A percentile compares a stretch with the other conserved stretches of the same genome.
Conservation (phyloP, 2,329 filamentous ascomycete genomes). For the Trichoderma sp. region DNA sequence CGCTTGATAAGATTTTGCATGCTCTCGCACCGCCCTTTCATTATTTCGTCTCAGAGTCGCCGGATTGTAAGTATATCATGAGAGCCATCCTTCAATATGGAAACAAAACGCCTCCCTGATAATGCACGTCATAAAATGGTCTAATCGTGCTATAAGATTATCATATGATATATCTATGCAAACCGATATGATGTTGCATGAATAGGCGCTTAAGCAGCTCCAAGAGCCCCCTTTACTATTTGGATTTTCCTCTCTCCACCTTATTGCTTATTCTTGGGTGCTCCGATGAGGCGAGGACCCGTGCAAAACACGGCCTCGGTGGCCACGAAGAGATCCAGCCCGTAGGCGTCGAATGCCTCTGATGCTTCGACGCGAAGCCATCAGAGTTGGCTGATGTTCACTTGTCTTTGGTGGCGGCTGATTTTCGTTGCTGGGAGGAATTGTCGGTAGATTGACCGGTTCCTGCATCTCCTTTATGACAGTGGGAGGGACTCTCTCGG, state of each 20-base stretch:
- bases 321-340: constrained; percentile 36
- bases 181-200: constrained; percentile 15
- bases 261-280: not conserved
- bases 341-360: constrained; percentile 38
- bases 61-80: not conserved
- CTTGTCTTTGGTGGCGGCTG: constrained; percentile 25
- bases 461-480: constrained; percentile 3
- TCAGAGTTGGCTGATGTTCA: constrained; percentile 1
- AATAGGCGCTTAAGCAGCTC: not conserved
- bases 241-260: not conserved
- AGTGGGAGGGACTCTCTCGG: not conserved
- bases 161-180: constrained; percentile 24
- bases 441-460: not conserved
- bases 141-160: constrained; percentile 6
- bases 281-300: not conserved
- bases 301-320: constrained; percentile 34
- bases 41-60: constrained; percentile 4
- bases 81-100: not conserved
- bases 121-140: not conserved
- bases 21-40: not conserved
- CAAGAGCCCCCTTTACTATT: not conserved
- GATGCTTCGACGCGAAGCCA: constrained; percentile 25
- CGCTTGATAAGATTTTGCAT: not conserved
- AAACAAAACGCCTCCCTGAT: not conserved
- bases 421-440: constrained; percentile 25